Evolutionary conservation across 2,329 filamentous ascomycete species (phyloP), one percentile per base, ranked within the genome.

Genomic region (Fusarium penzigii): DNA sequence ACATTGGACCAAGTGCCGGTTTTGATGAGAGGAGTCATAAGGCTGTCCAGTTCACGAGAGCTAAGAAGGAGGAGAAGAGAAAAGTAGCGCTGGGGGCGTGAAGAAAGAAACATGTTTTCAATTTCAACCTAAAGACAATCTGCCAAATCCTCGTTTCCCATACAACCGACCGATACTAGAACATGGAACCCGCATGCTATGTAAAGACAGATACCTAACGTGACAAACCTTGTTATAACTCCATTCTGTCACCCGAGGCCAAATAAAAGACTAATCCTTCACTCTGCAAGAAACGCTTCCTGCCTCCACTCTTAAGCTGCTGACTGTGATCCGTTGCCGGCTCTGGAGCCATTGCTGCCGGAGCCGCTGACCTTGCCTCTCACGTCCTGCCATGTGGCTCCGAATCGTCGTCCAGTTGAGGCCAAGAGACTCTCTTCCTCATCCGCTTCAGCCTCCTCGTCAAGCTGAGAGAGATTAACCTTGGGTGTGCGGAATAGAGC

Each of bases 341-440:
- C 25, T n/a, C 49, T 52, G 39, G 53, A 46, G 25, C 46, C 51
- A 29, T 58, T 59, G 17, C 56, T 25, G 20, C 20, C 55, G 6
- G 62, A 58, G 12, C 55, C 50, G 13, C 57, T 47, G 1, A 68
- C 54, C 51, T 70, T 70, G 2, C 88, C 88, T 2, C 88, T 90
- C 46, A 96, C 87, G 68, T 96, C 91, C 69, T 93, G 84, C 92
- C 92, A 97, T 2, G 89, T 92, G 6, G 90, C 90, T 41, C 89
- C 88, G 61, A 96, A 92, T 32, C 91, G 81, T 51, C 91, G 77
- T 6, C 91, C 86, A 0, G 92, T 96, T 63, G 85, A 91, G 0
- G 91, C 90, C 43, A 99, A 76, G 44, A 99, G 76, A 11, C 92
- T 90, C 74, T 99, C 94, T 67, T 99, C 94, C 69, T 97, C 94